A percentile compares a stretch with the other conserved stretches of the same genome.
Evolutionary conservation across 768 basidiomycete species (phyloP).

Genomic region (Hemileccinum rubropunctum): DNA sequence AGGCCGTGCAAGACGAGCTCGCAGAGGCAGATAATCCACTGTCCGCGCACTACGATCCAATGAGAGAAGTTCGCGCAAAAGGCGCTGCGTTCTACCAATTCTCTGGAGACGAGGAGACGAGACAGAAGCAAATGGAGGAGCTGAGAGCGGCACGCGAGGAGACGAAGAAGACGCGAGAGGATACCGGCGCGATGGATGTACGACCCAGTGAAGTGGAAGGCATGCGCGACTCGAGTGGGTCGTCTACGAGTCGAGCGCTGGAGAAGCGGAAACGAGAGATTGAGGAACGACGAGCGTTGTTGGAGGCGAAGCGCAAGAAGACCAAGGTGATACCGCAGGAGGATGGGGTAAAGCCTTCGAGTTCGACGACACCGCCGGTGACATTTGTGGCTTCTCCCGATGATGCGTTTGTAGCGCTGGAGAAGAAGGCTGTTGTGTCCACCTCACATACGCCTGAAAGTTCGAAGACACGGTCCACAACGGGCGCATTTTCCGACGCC

Average conservation of each 20-base stretch:
- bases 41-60: conserved; percentile 77
- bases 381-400: conserved; percentile 18
- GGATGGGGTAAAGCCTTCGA: not conserved
- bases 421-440: conserved; percentile 30
- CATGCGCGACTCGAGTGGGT: conserved; percentile 45
- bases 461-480: conserved; percentile 25
- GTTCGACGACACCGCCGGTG: not conserved
- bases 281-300: conserved; percentile 56
- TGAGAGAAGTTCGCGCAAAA: conserved; percentile 77
- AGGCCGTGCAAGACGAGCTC: conserved; percentile 66
- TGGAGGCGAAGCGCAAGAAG: conserved; percentile 72
- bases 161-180: conserved; percentile 62
- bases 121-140: conserved; percentile 81
- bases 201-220: conserved; percentile 76
- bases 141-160: conserved; percentile 65
- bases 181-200: conserved; percentile 58
- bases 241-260: conserved; percentile 45
- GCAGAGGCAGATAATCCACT: conserved; percentile 71
- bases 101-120: conserved; percentile 77
- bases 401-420: conserved; percentile 54
- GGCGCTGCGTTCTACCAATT: conserved; percentile 94
- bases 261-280: conserved; percentile 75
- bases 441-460: conserved; percentile 19
- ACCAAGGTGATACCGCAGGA: conserved; percentile 19
- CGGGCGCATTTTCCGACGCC: conserved; percentile 32